Percentiles rank a stretch among this genome's conserved stretches.
These are phyloP conservation scores for Alliaria petiolata DNA, from an alignment of 345 rosid species.

Conservation along the genomic window DNA sequence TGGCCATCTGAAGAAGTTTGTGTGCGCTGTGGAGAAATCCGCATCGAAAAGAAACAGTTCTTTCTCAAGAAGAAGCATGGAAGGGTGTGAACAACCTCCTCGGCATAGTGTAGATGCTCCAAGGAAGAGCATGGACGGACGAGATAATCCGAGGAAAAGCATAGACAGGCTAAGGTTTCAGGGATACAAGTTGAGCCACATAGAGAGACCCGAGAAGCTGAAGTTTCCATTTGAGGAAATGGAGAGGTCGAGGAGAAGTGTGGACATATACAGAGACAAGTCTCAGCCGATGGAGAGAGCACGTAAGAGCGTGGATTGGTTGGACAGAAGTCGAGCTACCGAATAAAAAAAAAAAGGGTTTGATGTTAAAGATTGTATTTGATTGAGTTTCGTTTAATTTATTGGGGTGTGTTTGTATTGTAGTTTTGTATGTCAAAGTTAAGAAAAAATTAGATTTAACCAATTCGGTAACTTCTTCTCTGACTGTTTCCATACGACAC, in stretches of 20 bases:
- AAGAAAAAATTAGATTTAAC: conserved; percentile 18
- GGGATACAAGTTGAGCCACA: conserved; percentile 58
- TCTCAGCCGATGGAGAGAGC: conserved; percentile 66
- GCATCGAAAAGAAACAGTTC: conserved; percentile 54
- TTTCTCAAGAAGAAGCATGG: conserved; percentile 56
- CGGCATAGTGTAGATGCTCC: conserved; percentile 62
- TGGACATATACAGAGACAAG: conserved; percentile 69
- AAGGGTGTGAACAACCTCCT: conserved; percentile 43
- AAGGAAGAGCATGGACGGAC: conserved; percentile 66
- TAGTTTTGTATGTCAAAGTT: conserved; percentile 20
- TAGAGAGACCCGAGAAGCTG: conserved; percentile 55
- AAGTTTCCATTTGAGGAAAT: conserved; percentile 58
- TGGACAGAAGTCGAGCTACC: conserved; percentile 42
- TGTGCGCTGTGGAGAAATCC: conserved; percentile 72
- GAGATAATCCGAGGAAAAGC: conserved; percentile 74
- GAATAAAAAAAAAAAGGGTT: background rate
- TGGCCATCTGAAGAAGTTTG: conserved; percentile 87
- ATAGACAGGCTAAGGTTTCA: conserved; percentile 51
- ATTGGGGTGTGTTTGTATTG: conserved; percentile 30
- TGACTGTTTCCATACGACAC: conserved; percentile 4
- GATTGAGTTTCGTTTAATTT: conserved; percentile 27
- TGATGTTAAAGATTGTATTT: conserved; percentile 22
- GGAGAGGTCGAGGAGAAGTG: conserved; percentile 93
- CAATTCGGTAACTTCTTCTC: conserved; percentile 3
- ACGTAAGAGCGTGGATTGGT: conserved; percentile 82